These are phyloP conservation scores for Malus orientalis DNA, from an alignment of 306 rosid species.

Conservation along the genomic window DNA sequence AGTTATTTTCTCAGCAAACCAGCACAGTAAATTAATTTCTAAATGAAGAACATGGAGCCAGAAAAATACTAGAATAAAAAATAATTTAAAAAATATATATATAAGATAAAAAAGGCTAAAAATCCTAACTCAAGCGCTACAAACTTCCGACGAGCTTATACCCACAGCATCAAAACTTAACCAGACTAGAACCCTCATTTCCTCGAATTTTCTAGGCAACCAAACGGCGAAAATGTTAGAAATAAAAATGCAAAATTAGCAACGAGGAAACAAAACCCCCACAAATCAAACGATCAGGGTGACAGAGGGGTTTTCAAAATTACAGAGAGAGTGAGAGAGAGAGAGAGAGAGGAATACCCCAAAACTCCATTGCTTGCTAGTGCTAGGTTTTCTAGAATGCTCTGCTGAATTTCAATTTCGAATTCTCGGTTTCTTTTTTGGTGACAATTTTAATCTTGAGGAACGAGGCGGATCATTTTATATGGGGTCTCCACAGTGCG, in stretches of 20 bases:
- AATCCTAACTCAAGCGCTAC: neutral
- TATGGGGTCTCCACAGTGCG: neutral
- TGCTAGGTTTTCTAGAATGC: neutral
- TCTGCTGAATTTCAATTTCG: neutral
- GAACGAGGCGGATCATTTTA: neutral
- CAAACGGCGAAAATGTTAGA: neutral
- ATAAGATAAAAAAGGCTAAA: neutral
- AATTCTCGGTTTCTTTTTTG: neutral
- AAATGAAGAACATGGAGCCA: neutral
- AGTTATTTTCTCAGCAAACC: neutral
- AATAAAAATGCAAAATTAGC: no score
- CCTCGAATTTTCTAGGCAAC: slow-evolving; percentile 1
- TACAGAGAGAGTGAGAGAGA: neutral
- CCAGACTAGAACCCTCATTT: neutral
- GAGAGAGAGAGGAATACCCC: slow-evolving; percentile 31
- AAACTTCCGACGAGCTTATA: neutral
- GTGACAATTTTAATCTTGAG: neutral
- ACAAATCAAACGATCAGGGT: neutral
- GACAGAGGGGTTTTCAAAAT: neutral
- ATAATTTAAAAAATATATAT: neutral
- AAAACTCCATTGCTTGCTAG: slow-evolving; percentile 32
- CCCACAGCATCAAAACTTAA: neutral
- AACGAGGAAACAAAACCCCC: neutral
- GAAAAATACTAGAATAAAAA: neutral
- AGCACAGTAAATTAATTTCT: neutral